A percentile compares a stretch with the other conserved stretches of the same genome.
These are phyloP conservation scores for Lathyrus sativus DNA, from an alignment of 306 rosid genomes.

Conservation along the genomic window DNA sequence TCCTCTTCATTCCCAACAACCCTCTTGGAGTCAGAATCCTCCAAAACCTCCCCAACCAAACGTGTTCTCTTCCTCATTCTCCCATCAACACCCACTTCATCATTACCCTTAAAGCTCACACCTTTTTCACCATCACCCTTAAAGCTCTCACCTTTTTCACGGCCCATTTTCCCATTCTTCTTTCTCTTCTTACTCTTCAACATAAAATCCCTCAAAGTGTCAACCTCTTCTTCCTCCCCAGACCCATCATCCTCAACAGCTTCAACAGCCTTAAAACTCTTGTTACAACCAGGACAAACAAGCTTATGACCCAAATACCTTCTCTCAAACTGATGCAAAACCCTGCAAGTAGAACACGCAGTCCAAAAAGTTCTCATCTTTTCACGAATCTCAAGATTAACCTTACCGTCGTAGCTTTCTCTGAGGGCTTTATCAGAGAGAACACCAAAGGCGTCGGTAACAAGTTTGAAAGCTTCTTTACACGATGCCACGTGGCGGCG, in stretches of 20 bases:
- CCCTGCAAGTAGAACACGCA: conserved; percentile 67
- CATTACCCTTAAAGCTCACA: conserved; percentile 30
- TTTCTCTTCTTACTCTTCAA: not conserved
- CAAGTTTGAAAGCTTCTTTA: conserved; percentile 78
- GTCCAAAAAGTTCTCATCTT: conserved; percentile 69
- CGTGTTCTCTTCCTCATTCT: conserved; percentile 64
- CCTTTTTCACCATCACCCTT: conserved; percentile 6
- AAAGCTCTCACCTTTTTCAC: not conserved
- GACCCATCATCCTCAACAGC: conserved; percentile 48
- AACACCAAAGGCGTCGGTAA: conserved; percentile 62
- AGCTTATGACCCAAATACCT: conserved; percentile 65
- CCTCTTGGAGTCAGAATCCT: conserved; percentile 57
- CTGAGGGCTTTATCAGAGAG: conserved; percentile 63
- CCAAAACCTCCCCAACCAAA: conserved; percentile 70
- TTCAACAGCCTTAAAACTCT: conserved; percentile 73
- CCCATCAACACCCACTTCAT: conserved; percentile 39
- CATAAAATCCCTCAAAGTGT: conserved; percentile 16
- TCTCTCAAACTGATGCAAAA: conserved; percentile 79
- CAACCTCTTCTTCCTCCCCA: conserved; percentile 31
- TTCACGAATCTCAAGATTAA: conserved; percentile 21
- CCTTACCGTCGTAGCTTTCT: conserved; percentile 64
- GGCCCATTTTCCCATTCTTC: not conserved
- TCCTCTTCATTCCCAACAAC: conserved; percentile 53
- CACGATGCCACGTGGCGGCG: conserved; percentile 47
- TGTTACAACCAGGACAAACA: conserved; percentile 76